These are phyloP conservation scores for Trametes villosa DNA, from an alignment of 768 basidiomycete species.

Conservation along the genomic window DNA sequence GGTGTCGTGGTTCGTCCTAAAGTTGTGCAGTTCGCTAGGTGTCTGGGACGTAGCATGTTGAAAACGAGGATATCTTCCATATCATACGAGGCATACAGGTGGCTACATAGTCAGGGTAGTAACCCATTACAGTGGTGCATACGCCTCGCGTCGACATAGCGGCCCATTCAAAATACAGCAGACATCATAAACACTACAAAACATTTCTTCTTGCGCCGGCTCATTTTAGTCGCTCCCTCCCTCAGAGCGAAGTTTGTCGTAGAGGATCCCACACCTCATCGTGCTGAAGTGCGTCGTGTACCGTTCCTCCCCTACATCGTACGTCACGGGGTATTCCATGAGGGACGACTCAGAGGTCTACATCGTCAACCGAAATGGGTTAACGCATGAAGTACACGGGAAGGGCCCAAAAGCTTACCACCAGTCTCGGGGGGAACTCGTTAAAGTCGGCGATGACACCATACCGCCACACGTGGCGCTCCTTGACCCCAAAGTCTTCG, in stretches of 20 bases:
- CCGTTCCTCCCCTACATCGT: neutral
- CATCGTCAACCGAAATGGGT: neutral
- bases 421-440: neutral
- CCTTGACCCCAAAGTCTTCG: neutral
- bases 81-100: no score
- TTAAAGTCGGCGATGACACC: constrained; percentile 3
- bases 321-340: neutral
- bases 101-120: no score
- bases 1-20: no score
- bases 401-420: neutral
- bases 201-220: no score
- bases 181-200: no score
- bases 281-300: neutral
- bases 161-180: no score
- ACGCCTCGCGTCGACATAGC: no score
- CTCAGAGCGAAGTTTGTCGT: constrained; percentile 6
- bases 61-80: no score
- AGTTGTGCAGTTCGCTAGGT: no score
- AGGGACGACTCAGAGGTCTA: neutral
- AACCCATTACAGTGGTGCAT: no score
- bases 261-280: constrained; percentile 4
- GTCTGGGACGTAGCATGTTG: no score
- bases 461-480: neutral
- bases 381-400: neutral
- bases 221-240: no score